Evolutionary conservation across 2,329 filamentous ascomycete genomes (phyloP).

Genomic region (Monilinia fructigena): DNA sequence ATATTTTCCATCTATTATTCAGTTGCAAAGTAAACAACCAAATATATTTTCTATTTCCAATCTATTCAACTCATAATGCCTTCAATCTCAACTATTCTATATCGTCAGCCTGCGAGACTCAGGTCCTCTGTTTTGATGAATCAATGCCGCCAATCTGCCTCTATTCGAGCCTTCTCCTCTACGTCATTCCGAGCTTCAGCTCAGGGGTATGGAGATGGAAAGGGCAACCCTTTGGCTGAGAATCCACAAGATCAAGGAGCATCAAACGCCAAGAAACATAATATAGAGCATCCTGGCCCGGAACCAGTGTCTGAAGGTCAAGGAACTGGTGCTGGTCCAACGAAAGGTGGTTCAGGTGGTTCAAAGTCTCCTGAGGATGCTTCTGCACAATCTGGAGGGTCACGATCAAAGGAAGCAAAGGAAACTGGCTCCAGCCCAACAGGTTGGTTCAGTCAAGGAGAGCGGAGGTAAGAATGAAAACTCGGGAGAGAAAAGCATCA

Average conservation of each 20-base stretch:
- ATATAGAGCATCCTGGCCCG: slow-evolving; percentile 47
- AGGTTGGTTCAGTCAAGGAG: slow-evolving; percentile 31
- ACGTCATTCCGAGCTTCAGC: slow-evolving; percentile 23
- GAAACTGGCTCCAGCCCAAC: slow-evolving; percentile 42
- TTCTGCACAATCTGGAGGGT: slow-evolving; percentile 44
- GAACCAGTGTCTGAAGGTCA: slow-evolving; percentile 44
- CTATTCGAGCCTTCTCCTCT: slow-evolving; percentile 29
- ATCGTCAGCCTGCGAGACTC: neutral
- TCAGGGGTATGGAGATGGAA: slow-evolving; percentile 46
- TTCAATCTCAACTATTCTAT: slow-evolving; percentile 16
- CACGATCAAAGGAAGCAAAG: slow-evolving; percentile 44
- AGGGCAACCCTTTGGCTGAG: slow-evolving; percentile 42
- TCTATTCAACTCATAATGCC: neutral
- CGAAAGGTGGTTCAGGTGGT: slow-evolving; percentile 38
- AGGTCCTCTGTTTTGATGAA: neutral
- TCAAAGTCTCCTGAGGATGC: slow-evolving; percentile 37
- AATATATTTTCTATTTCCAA: neutral
- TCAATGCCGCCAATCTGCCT: slow-evolving; percentile 23
- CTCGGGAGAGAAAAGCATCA: neutral
- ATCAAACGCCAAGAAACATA: slow-evolving; percentile 39
- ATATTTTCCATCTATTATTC: neutral
- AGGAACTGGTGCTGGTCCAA: slow-evolving; percentile 42
- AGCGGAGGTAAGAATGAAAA: slow-evolving; percentile 33
- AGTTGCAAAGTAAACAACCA: neutral
- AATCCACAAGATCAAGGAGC: slow-evolving; percentile 43